Percentiles rank a stretch among this genome's conserved stretches.
Conservation (phyloP, 768 basidiomycete genomes). For the Serendipita indica region DNA sequence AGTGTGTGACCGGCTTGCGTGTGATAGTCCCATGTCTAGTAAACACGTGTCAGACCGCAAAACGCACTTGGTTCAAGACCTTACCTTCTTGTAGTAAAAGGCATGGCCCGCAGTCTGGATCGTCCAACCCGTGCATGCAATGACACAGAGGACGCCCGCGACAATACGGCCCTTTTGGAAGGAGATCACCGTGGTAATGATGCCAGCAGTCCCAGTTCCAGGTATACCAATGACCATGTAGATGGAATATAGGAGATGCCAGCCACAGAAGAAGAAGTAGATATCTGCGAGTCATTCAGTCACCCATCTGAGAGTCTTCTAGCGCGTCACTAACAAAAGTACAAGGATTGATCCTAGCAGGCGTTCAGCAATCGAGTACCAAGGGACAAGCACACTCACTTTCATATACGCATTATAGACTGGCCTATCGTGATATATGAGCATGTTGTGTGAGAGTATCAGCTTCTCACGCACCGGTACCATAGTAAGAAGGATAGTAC, state of each 20-base stretch:
- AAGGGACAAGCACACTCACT: constrained; percentile 30
- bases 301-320: background rate
- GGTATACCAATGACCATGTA: constrained; percentile 97
- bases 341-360: constrained; percentile 74
- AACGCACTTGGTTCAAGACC: background rate
- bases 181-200: constrained; percentile 83
- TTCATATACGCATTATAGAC: constrained; percentile 98
- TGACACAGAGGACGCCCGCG: constrained; percentile 64
- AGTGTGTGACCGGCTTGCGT: constrained; percentile 71
- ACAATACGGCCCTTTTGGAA: constrained; percentile 56
- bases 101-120: constrained; percentile 72
- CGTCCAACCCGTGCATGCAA: constrained; percentile 79
- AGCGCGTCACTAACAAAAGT: constrained; percentile 70
- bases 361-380: constrained; percentile 14
- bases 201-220: constrained; percentile 84
- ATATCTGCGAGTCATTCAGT: constrained; percentile 41
- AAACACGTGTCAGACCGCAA: background rate
- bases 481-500: constrained; percentile 77
- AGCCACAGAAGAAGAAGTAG: constrained; percentile 93
- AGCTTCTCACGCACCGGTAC: constrained; percentile 56
- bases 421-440: constrained; percentile 36
- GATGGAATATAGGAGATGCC: constrained; percentile 81
- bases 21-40: constrained; percentile 7
- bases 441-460: constrained; percentile 4
- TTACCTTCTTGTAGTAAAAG: constrained; percentile 64